Percentiles rank a stretch among this genome's conserved stretches.
Evolutionary conservation across 768 basidiomycete species (phyloP).

Genomic region (Porpolomopsis calyptriformis): DNA sequence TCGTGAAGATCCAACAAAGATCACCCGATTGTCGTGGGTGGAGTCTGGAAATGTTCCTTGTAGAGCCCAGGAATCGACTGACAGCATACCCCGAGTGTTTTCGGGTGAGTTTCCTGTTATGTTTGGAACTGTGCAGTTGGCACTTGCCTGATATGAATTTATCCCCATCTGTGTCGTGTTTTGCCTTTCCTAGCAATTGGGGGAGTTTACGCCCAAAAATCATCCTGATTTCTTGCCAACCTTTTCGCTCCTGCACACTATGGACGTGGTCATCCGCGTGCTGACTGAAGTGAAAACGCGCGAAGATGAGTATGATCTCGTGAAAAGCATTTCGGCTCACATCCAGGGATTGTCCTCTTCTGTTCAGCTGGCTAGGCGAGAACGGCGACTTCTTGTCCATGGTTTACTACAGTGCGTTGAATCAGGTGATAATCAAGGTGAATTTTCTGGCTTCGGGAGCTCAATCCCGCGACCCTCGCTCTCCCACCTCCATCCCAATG

Average conservation of each 20-base stretch:
- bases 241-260: constrained; percentile 52
- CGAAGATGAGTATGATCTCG: constrained; percentile 76
- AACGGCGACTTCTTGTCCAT: constrained; percentile 63
- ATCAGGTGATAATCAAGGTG: constrained; percentile 18
- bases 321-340: constrained; percentile 48
- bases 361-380: constrained; percentile 51
- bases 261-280: constrained; percentile 60
- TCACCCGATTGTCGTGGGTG: constrained; percentile 44
- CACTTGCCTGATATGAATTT: too few relatives aligned
- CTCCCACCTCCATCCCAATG: neutral
- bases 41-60: constrained; percentile 55
- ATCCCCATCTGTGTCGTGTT: constrained; percentile 1
- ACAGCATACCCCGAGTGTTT: constrained; percentile 64
- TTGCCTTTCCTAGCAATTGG: constrained; percentile 44
- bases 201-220: constrained; percentile 53
- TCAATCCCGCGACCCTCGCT: neutral
- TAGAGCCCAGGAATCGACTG: constrained; percentile 67
- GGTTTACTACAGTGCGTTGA: constrained; percentile 45
- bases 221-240: constrained; percentile 67
- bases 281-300: constrained; percentile 78
- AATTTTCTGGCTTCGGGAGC: neutral
- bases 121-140: too few relatives aligned
- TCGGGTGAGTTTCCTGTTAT: constrained; percentile 39
- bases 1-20: constrained; percentile 57
- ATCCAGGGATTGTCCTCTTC: constrained; percentile 50